Evolutionary conservation across 2,329 filamentous ascomycete genomes (phyloP), one percentile per base, ranked within the genome.

Genomic region (Verticillium alfalfae): DNA sequence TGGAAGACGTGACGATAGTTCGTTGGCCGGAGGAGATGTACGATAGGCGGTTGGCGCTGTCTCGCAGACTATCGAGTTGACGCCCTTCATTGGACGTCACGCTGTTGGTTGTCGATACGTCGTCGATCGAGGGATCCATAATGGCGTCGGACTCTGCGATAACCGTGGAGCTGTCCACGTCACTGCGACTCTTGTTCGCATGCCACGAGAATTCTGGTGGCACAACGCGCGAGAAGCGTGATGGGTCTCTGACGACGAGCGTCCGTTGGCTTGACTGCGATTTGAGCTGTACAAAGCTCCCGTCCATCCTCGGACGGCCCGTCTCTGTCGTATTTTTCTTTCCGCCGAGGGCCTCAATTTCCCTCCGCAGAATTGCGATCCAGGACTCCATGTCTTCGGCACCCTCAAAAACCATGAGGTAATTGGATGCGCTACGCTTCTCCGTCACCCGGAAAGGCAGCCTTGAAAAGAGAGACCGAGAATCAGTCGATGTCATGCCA

Each of bases 381-480:
- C 91, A 95, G 54, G 79, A 76, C 63, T 92, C 88, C 89, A 94
- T 91, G 55, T 91, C 87, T 65, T 89, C 85, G 2, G 88, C 87
- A 63, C 78, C 86, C 59, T 92, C 86, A 65, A 93, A 87, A 0
- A 94, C 85, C 71, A 95, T 81, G 31, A 95, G 76, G 61, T 93
- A 83, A 64, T 86, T 90, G 1, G 84, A 81, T 1, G 84, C 84
- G 18, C 81, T 78, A 64, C 82, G 82, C 69, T 82, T 84, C 60
- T 88, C 84, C 10, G 77, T 72, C 45, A 77, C 80, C 49, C 85
- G 83, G 49, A 90, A 83, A 2, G 86, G 82, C 58, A 92, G 76
- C 60, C 88, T 84, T 1, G 88, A 85, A 37, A 92, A 80, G 3
- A 92, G 73, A 1, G 88, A 90, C 58, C 84, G 83, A 3, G 84